Percentiles rank a stretch among this genome's conserved stretches.
Evolutionary conservation across 208 protist genomes (phyloP).

Genomic region (Trypanosoma avium): DNA sequence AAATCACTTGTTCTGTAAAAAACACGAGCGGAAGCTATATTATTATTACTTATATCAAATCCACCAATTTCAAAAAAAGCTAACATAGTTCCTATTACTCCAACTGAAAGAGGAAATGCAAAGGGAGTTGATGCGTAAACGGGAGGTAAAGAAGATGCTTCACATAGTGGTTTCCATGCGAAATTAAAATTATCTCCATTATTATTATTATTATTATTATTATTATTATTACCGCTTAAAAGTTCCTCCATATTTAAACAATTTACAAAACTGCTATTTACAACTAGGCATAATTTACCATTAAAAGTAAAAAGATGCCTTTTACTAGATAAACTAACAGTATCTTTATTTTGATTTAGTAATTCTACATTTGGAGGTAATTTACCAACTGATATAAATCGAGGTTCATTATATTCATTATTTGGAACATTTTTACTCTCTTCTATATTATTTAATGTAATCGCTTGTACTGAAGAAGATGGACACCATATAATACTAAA

Average conservation of each 20-base stretch:
- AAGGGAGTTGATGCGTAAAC: slow-evolving; percentile 5
- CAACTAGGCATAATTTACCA: slow-evolving; percentile 20
- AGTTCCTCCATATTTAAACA: slow-evolving; percentile 19
- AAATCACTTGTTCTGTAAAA: slow-evolving; percentile 13
- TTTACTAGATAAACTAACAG: background rate
- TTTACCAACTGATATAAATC: background rate
- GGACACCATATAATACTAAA: background rate
- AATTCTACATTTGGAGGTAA: slow-evolving; percentile 20
- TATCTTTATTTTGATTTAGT: background rate
- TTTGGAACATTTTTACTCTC: background rate
- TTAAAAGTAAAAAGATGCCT: slow-evolving; percentile 24
- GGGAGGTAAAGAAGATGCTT: background rate
- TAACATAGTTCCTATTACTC: slow-evolving; percentile 8
- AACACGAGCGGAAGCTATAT: background rate
- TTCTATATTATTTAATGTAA: background rate
- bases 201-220: background rate
- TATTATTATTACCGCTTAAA: background rate
- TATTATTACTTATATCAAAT: slow-evolving; percentile 10
- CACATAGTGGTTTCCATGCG: background rate
- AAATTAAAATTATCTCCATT: background rate
- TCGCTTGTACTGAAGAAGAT: background rate
- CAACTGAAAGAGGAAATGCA: slow-evolving; percentile 17
- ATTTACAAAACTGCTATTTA: slow-evolving; percentile 20
- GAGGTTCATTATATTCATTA: background rate
- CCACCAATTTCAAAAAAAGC: slow-evolving; percentile 24